Evolutionary conservation across 1,139 yeast genomes (phyloP).

Genomic region (Trichomonascaceae sp.): DNA sequence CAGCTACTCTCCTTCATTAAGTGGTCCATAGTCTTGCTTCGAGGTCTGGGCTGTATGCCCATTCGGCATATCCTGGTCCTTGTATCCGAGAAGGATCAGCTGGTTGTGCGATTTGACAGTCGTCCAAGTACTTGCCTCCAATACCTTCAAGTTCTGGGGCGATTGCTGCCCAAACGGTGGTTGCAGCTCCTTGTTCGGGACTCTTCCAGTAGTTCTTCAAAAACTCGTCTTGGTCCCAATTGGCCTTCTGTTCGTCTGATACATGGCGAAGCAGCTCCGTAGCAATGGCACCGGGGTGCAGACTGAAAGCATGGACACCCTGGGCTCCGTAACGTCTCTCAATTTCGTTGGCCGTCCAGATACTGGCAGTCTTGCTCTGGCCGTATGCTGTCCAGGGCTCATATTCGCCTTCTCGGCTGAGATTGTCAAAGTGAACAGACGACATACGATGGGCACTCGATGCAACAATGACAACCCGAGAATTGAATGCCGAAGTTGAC

Average conservation of each 20-base stretch:
- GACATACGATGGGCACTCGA: slow-evolving; percentile 44
- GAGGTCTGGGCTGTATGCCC: too few relatives aligned
- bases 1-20: too few relatives aligned
- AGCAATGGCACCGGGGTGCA: slow-evolving; percentile 8
- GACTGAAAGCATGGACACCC: slow-evolving; percentile 6
- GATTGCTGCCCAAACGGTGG: slow-evolving; percentile 5
- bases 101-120: slow-evolving; percentile 4
- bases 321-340: slow-evolving; percentile 2
- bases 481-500: slow-evolving; percentile 34
- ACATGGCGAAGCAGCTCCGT: slow-evolving; percentile 6
- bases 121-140: slow-evolving; percentile 3
- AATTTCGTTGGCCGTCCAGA: slow-evolving; percentile 5
- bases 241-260: too few relatives aligned
- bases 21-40: too few relatives aligned
- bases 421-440: slow-evolving; percentile 19
- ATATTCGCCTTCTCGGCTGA: slow-evolving; percentile 8
- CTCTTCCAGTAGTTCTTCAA: too few relatives aligned
- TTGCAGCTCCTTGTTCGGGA: slow-evolving; percentile 5
- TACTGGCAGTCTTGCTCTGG: slow-evolving; percentile 19
- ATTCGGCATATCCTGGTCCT: too few relatives aligned
- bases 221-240: too few relatives aligned
- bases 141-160: slow-evolving; percentile 3
- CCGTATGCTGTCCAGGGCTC: slow-evolving; percentile 13
- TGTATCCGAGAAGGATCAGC: too few relatives aligned
- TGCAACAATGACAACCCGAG: slow-evolving; percentile 52